Percentiles rank a stretch among this genome's conserved stretches.
Evolutionary conservation across 495 filamentous ascomycete genomes (phyloP).

Genomic region (Copromyces sp.): DNA sequence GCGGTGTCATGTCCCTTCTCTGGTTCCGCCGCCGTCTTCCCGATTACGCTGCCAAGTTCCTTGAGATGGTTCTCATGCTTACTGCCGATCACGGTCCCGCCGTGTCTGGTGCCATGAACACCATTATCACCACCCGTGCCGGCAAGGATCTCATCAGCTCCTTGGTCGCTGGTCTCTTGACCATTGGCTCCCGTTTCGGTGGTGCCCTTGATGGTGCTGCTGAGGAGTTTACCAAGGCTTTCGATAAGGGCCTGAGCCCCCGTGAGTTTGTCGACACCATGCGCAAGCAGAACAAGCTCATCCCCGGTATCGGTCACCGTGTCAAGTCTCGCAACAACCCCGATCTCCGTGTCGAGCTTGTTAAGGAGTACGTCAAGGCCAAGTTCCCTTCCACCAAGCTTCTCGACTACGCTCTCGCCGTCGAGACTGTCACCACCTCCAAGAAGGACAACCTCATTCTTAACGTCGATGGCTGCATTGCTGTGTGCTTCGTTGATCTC

Average conservation of each 20-base stretch:
- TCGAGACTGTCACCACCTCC: slow-evolving; percentile 94
- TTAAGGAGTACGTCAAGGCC: slow-evolving; percentile 97
- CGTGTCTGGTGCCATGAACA: slow-evolving; percentile 99
- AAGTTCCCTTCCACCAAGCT: slow-evolving; percentile 95
- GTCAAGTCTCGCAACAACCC: slow-evolving; percentile 99
- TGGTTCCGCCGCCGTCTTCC: slow-evolving; percentile 99
- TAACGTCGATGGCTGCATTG: slow-evolving; percentile 96
- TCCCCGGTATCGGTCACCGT: slow-evolving; percentile 96
- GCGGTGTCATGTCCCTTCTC: slow-evolving; percentile 97
- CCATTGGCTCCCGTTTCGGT: slow-evolving; percentile 96
- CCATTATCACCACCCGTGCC: slow-evolving; percentile 97
- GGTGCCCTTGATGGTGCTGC: slow-evolving; percentile 96
- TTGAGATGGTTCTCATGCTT: slow-evolving; percentile 99
- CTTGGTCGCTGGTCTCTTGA: slow-evolving; percentile 90
- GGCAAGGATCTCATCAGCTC: slow-evolving; percentile 97
- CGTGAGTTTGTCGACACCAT: slow-evolving; percentile 98
- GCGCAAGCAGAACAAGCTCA: slow-evolving; percentile 99
- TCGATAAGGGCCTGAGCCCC: slow-evolving; percentile 94
- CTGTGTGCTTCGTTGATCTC: slow-evolving; percentile 97
- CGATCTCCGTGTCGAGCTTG: slow-evolving; percentile 96
- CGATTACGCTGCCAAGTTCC: slow-evolving; percentile 91
- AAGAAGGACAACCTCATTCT: slow-evolving; percentile 99
- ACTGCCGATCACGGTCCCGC: slow-evolving; percentile 98
- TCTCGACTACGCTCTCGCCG: slow-evolving; percentile 95
- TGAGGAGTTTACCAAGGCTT: slow-evolving; percentile 96